A percentile compares a stretch with the other conserved stretches of the same genome.
Evolutionary conservation across 306 rosid species (phyloP).

Genomic region (Alnus glutinosa): DNA sequence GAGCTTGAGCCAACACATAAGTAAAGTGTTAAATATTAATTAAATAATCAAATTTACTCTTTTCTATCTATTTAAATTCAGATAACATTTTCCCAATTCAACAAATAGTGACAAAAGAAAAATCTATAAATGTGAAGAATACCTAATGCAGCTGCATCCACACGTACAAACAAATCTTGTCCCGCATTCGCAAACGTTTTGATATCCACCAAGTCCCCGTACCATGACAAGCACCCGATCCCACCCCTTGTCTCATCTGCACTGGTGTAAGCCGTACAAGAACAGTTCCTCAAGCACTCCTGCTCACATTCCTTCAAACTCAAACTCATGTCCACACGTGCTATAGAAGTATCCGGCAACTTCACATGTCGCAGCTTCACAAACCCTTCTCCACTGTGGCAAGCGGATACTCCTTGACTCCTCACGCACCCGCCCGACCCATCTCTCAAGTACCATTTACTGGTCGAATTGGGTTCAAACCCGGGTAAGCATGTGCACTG

Average conservation of each 20-base stretch:
- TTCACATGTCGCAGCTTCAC: conserved; percentile 42
- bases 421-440: conserved; percentile 58
- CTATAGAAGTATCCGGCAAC: conserved; percentile 52
- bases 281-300: conserved; percentile 57
- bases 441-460: conserved; percentile 48
- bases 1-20: too few species aligned
- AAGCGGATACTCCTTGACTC: conserved; percentile 34
- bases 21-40: too few species aligned
- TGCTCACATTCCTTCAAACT: conserved; percentile 36
- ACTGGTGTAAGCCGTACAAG: conserved; percentile 53
- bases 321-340: conserved; percentile 22
- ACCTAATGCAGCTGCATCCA: conserved; percentile 38
- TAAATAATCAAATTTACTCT: too few species aligned
- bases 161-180: conserved; percentile 57
- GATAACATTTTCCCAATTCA: too few species aligned
- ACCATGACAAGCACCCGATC: conserved; percentile 68
- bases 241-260: conserved; percentile 37
- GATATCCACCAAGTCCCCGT: conserved; percentile 40
- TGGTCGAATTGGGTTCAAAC: conserved; percentile 45
- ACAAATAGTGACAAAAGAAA: background rate
- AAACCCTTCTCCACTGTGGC: conserved; percentile 68
- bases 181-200: conserved; percentile 49
- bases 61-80: too few species aligned
- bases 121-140: background rate
- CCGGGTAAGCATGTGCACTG: conserved; percentile 65